Conservation (phyloP, 495 filamentous ascomycete genomes). For the Tuber magnatum region DNA sequence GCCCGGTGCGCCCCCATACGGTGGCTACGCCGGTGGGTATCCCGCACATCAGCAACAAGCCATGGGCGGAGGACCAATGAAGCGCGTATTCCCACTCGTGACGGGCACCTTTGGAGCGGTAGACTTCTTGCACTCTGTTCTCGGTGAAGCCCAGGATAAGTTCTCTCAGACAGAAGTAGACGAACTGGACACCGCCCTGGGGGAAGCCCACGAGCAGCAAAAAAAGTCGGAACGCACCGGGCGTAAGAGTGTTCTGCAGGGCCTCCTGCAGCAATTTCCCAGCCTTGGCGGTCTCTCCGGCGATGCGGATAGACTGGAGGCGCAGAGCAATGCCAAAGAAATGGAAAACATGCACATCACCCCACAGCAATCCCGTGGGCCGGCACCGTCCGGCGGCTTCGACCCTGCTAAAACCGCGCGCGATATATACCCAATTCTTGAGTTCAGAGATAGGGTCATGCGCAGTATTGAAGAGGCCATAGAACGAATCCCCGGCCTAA, state of each 20-base stretch:
- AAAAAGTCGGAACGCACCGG: slow-evolving; percentile 47
- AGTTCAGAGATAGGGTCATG: slow-evolving; percentile 89
- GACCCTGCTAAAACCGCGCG: slow-evolving; percentile 73
- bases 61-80: slow-evolving; percentile 26
- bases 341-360: slow-evolving; percentile 49
- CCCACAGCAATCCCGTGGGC: slow-evolving; percentile 13
- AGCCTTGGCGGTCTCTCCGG: slow-evolving; percentile 67
- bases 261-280: slow-evolving; percentile 68
- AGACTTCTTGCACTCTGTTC: slow-evolving; percentile 93
- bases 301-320: slow-evolving; percentile 71
- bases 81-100: slow-evolving; percentile 74
- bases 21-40: slow-evolving; percentile 16
- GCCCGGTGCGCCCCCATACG: slow-evolving; percentile 10
- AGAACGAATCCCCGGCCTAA: slow-evolving; percentile 85
- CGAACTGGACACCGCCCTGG: slow-evolving; percentile 70
- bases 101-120: slow-evolving; percentile 81
- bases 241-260: slow-evolving; percentile 53
- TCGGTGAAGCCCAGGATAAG: slow-evolving; percentile 91
- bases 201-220: slow-evolving; percentile 50
- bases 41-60: not conserved
- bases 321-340: slow-evolving; percentile 65
- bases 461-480: slow-evolving; percentile 73
- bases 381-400: slow-evolving; percentile 45
- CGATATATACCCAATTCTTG: slow-evolving; percentile 89
- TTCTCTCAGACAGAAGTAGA: slow-evolving; percentile 93